Percentiles rank a stretch among this genome's conserved stretches.
Conservation (phyloP, 176 grass and related monocot species). For the Eragrostis curvula region DNA sequence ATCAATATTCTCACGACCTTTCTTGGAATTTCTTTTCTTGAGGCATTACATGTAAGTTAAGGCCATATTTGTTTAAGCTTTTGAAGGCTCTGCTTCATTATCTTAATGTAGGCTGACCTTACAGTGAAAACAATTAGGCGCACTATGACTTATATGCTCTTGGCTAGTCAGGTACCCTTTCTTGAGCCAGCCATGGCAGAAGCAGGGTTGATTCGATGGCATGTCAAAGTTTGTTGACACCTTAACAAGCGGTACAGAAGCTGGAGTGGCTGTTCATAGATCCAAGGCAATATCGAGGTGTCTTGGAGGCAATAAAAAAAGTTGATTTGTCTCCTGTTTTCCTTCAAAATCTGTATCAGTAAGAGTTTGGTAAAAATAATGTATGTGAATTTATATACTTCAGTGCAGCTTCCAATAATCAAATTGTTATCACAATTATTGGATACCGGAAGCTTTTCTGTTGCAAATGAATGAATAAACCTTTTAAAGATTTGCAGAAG, state of each 20-base stretch:
- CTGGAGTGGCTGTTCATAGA: not conserved
- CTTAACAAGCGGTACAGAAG: not conserved
- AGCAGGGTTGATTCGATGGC: not conserved
- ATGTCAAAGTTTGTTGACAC: not conserved
- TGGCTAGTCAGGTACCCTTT: not conserved
- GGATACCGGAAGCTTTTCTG: not conserved
- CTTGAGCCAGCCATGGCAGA: not conserved
- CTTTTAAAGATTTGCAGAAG: too few relatives aligned
- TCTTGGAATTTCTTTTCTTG: too few relatives aligned
- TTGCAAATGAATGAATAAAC: conserved; percentile 11
- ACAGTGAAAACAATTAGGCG: too few relatives aligned
- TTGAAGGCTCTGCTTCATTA: too few relatives aligned
- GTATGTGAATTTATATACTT: conserved; percentile 7
- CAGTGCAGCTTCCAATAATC: not conserved
- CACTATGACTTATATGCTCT: too few relatives aligned
- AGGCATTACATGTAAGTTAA: too few relatives aligned
- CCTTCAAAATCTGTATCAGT: not conserved
- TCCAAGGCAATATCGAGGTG: not conserved
- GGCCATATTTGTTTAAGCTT: too few relatives aligned
- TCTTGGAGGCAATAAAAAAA: not conserved
- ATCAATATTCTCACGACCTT: too few relatives aligned
- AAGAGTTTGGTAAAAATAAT: not conserved
- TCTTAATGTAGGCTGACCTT: too few relatives aligned
- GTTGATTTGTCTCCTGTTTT: not conserved
- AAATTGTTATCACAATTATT: conserved; percentile 15